phyloP scores from a whole-genome alignment of 345 rosid species.

The Ricinus communis region DNA sequence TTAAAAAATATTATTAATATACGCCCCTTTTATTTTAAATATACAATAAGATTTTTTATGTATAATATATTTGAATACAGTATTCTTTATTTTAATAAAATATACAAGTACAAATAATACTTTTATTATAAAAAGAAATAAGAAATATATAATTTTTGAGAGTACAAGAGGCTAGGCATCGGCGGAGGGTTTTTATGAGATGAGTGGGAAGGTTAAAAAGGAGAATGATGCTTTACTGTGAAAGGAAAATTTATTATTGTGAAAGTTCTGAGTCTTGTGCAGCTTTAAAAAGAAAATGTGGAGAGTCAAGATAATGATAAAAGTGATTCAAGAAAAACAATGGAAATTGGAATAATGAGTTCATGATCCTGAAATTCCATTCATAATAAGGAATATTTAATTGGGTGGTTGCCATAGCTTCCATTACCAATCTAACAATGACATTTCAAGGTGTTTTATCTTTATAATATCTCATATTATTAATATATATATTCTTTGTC shows the following conservation, averaged over 20 bases:
- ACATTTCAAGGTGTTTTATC: slow-evolving; percentile 20
- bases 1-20: too few relatives aligned
- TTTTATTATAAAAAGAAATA: too few relatives aligned
- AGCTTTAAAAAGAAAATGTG: not conserved
- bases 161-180: too few relatives aligned
- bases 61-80: too few relatives aligned
- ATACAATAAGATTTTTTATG: too few relatives aligned
- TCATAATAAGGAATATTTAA: slow-evolving; percentile 23
- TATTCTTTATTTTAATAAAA: too few relatives aligned
- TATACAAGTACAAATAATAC: too few relatives aligned
- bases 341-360: slow-evolving; percentile 10
- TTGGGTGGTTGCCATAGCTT: slow-evolving; percentile 25
- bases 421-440: slow-evolving; percentile 6
- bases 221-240: slow-evolving; percentile 23
- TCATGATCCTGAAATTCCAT: slow-evolving; percentile 20
- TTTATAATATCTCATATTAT: not conserved
- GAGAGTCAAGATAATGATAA: slow-evolving; percentile 12
- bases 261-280: not conserved
- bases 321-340: slow-evolving; percentile 3
- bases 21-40: too few relatives aligned
- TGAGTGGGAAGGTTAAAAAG: too few relatives aligned
- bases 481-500: slow-evolving; percentile 20
- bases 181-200: too few relatives aligned
- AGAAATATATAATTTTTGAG: too few relatives aligned
- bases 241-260: slow-evolving; percentile 3